Evolutionary conservation across 352 stramenopile genomes (phyloP).

Genomic region (Thalassiosira sp.): DNA sequence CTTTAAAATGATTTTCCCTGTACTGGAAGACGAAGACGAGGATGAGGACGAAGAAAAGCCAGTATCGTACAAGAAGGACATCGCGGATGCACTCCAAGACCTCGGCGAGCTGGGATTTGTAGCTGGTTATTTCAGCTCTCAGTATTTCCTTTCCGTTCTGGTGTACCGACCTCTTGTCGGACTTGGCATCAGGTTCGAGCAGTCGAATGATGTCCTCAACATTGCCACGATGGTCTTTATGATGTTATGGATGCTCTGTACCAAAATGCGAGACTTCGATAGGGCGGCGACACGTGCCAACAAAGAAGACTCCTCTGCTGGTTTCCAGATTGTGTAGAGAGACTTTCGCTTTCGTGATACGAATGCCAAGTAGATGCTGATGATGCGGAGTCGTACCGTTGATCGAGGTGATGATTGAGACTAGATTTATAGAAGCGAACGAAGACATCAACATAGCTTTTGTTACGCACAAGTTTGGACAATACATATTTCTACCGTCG

Average conservation of each 20-base stretch:
- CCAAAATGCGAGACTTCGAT: constrained; percentile 33
- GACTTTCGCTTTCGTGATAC: too few species aligned
- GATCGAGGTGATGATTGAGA: too few species aligned
- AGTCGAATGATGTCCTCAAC: constrained; percentile 14
- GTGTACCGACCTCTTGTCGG: constrained; percentile 4
- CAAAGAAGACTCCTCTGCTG: background rate
- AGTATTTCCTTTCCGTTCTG: constrained; percentile 7
- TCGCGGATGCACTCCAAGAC: constrained; percentile 34
- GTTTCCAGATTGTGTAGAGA: constrained; percentile 7
- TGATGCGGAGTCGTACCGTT: too few species aligned
- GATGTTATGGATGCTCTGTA: constrained; percentile 28
- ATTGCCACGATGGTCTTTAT: constrained; percentile 9
- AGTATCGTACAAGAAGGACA: constrained; percentile 3
- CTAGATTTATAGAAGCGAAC: too few species aligned
- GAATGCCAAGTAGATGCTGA: too few species aligned
- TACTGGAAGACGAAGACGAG: constrained; percentile 10
- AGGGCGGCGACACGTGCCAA: constrained; percentile 18
- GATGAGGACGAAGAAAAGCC: constrained; percentile 2
- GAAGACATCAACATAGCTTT: too few species aligned
- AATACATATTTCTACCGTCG: too few species aligned
- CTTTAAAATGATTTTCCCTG: constrained; percentile 21
- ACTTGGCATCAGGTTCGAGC: constrained; percentile 1
- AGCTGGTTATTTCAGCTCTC: constrained; percentile 16
- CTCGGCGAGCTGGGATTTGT: constrained; percentile 39
- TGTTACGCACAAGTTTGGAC: too few species aligned